A percentile compares a stretch with the other conserved stretches of the same genome.
Evolutionary conservation across 2,329 filamentous ascomycete species (phyloP).

Genomic region (Sordariomycetes sp.): DNA sequence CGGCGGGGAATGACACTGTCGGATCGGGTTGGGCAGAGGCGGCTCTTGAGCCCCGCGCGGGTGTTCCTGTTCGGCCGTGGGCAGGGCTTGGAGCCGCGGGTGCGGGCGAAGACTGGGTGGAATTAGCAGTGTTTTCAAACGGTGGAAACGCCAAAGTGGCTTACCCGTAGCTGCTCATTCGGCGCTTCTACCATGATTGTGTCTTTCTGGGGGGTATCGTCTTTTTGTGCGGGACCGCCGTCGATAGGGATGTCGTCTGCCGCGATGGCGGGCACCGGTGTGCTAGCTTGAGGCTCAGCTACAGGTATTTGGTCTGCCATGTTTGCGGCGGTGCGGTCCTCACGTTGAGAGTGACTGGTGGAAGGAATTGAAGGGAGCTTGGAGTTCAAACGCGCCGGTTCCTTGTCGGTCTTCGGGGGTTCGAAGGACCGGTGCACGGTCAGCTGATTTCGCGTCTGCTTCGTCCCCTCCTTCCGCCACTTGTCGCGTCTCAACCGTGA

Average conservation of each 20-base stretch:
- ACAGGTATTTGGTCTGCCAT: slow-evolving; percentile 4
- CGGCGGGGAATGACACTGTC: slow-evolving; percentile 44
- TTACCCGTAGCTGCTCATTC: slow-evolving; percentile 29
- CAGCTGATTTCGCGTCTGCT: slow-evolving; percentile 29
- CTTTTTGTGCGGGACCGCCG: slow-evolving; percentile 1
- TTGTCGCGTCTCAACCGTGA: slow-evolving; percentile 6
- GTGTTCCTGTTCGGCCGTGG: slow-evolving; percentile 38
- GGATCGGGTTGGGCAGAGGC: slow-evolving; percentile 48
- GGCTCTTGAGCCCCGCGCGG: slow-evolving; percentile 41
- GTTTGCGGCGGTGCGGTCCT: too few species aligned
- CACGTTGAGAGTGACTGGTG: neutral
- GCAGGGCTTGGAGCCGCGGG: slow-evolving; percentile 28
- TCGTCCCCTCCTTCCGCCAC: slow-evolving; percentile 1
- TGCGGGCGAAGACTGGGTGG: slow-evolving; percentile 25
- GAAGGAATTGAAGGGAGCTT: neutral
- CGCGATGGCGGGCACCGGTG: slow-evolving; percentile 1
- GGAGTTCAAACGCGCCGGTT: slow-evolving; percentile 3
- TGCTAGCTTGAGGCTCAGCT: neutral
- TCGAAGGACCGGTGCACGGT: slow-evolving; percentile 9
- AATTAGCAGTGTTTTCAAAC: neutral
- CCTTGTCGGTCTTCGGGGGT: slow-evolving; percentile 1
- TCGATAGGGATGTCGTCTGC: slow-evolving; percentile 3
- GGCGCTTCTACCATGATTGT: slow-evolving; percentile 33
- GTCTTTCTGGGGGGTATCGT: slow-evolving; percentile 22
- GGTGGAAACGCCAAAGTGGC: slow-evolving; percentile 5